These are phyloP conservation scores for Salvia miltiorrhiza DNA, from an alignment of 257 asterid genomes.

Conservation along the genomic window DNA sequence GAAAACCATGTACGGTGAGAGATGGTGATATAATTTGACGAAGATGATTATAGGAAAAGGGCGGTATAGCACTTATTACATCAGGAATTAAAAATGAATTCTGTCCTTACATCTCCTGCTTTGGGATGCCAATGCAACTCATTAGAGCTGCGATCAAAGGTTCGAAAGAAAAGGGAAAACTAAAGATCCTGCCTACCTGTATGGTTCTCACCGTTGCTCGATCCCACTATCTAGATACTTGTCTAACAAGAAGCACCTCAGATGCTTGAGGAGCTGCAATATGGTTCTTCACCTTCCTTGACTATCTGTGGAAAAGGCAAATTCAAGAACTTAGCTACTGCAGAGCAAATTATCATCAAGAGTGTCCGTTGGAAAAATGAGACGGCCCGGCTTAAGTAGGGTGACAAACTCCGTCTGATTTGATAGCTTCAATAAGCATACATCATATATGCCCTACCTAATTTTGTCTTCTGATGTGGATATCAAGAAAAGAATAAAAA, in stretches of 20 bases:
- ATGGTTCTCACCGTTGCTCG: constrained; percentile 26
- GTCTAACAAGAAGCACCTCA: constrained; percentile 34
- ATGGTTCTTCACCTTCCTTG: constrained; percentile 50
- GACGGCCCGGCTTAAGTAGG: too few relatives aligned
- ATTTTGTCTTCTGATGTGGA: neutral
- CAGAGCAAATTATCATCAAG: neutral
- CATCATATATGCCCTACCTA: neutral
- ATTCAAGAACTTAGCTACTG: constrained; percentile 8
- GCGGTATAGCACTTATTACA: constrained; percentile 5
- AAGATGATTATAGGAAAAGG: constrained; percentile 6
- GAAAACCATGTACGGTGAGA: neutral
- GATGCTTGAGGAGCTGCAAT: constrained; percentile 40
- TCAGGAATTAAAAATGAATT: constrained; percentile 11
- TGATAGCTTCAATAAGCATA: too few relatives aligned
- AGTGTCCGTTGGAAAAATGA: too few relatives aligned
- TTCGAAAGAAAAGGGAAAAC: neutral
- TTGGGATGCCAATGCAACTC: constrained; percentile 40
- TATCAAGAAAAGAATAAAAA: neutral
- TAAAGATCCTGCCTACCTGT: constrained; percentile 18
- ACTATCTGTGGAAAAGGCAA: constrained; percentile 35
- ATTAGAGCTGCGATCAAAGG: constrained; percentile 13
- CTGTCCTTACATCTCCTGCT: constrained; percentile 37
- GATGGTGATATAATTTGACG: neutral
- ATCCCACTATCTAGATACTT: constrained; percentile 31
- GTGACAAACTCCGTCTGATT: too few relatives aligned